A percentile compares a stretch with the other conserved stretches of the same genome.
Conservation (phyloP, 768 basidiomycete genomes). For the Termitomyces sp. region DNA sequence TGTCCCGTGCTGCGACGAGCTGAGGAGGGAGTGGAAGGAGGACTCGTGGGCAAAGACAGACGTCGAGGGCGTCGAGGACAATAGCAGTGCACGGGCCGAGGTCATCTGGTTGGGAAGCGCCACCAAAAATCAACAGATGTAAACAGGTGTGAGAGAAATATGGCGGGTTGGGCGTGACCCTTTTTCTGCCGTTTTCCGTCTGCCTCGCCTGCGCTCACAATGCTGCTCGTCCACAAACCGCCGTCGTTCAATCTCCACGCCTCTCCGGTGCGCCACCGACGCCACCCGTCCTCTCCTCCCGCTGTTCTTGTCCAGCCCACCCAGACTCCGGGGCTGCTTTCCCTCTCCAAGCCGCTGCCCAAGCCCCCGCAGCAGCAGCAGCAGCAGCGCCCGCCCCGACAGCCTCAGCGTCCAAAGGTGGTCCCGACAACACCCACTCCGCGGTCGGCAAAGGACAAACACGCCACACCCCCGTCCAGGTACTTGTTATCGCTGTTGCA, state of each 20-base stretch:
- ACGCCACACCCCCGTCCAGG: not conserved
- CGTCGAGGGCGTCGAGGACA: not conserved
- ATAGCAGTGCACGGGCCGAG: not conserved
- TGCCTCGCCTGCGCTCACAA: constrained; percentile 21
- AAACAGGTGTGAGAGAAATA: constrained; percentile 21
- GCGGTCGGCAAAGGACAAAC: not conserved
- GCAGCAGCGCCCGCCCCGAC: not conserved
- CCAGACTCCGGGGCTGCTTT: constrained; percentile 67
- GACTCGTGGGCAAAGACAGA: not conserved
- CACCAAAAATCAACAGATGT: constrained; percentile 19
- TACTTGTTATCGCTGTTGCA: not conserved
- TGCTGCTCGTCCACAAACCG: constrained; percentile 50
- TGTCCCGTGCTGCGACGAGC: too few relatives aligned
- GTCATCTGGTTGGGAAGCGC: constrained; percentile 9
- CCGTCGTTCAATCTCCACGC: constrained; percentile 27
- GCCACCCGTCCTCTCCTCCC: constrained; percentile 66
- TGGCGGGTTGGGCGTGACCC: constrained; percentile 4
- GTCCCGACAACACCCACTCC: constrained; percentile 14
- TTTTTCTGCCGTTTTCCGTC: constrained; percentile 10
- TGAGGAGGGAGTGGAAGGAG: too few relatives aligned
- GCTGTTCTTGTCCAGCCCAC: constrained; percentile 70
- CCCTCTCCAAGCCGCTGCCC: constrained; percentile 48
- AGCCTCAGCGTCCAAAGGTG: not conserved
- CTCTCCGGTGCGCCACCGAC: constrained; percentile 43
- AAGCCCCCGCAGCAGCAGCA: constrained; percentile 31